Evolutionary conservation across 345 rosid genomes (phyloP).

Genomic region (Eucalyptus shirleyi): DNA sequence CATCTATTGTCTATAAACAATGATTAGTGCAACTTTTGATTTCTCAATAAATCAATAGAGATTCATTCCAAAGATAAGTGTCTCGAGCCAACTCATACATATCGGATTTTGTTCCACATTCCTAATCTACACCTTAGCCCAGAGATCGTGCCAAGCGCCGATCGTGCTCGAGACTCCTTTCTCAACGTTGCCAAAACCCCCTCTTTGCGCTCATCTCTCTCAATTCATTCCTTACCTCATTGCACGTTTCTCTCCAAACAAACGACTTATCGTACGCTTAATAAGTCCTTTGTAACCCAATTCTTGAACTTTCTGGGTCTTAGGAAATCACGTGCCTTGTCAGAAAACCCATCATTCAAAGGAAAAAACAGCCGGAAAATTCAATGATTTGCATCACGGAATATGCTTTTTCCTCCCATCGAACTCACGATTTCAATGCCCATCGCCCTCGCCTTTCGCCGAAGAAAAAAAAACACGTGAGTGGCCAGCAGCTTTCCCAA

Average conservation of each 20-base stretch:
- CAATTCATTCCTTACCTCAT: neutral
- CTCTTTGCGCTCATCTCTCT: neutral
- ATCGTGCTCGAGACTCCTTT: too few relatives aligned
- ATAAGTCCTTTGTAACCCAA: neutral
- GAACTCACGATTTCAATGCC: neutral
- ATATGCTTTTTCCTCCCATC: neutral
- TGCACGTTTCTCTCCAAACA: neutral
- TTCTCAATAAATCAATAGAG: neutral
- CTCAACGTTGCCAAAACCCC: neutral
- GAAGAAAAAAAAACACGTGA: neutral
- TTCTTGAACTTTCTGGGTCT: neutral
- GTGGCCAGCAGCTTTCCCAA: neutral
- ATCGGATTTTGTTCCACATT: fast-evolving
- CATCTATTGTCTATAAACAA: neutral
- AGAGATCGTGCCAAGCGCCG: neutral
- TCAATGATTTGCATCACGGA: neutral
- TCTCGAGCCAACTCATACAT: neutral
- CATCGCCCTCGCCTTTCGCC: neutral
- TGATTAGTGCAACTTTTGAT: neutral
- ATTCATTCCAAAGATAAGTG: neutral
- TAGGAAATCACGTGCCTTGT: neutral
- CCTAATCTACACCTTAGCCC: neutral
- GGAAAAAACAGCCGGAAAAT: neutral
- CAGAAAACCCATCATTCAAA: neutral
- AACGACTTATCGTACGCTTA: neutral